Evolutionary conservation across 257 asterid genomes (phyloP).

Genomic region (Salvia splendens): DNA sequence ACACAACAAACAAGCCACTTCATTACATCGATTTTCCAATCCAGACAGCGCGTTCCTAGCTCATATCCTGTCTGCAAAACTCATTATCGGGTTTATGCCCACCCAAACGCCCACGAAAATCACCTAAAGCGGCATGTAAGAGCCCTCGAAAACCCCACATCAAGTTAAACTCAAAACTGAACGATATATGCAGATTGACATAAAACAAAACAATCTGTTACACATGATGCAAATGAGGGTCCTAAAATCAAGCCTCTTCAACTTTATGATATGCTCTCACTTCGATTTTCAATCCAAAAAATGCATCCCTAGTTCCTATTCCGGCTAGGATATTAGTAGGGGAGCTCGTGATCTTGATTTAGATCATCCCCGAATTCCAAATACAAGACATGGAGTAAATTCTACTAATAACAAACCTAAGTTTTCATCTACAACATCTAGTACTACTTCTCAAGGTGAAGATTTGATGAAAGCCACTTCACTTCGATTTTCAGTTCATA

Average conservation of each 20-base stretch:
- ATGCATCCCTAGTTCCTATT: background rate
- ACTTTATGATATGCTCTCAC: slow-evolving; percentile 1
- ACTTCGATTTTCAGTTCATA: background rate
- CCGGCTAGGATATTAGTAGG: background rate
- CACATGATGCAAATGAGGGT: background rate
- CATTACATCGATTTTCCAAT: background rate
- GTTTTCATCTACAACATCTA: background rate
- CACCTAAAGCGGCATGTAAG: background rate
- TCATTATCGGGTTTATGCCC: background rate
- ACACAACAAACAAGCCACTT: slow-evolving; percentile 45
- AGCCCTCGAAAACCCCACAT: slow-evolving; percentile 41
- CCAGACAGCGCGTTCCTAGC: background rate
- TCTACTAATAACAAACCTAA: background rate
- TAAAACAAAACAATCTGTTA: background rate
- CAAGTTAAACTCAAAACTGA: background rate
- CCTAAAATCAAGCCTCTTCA: background rate
- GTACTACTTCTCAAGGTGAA: background rate
- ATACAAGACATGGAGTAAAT: background rate
- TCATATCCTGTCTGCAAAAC: background rate
- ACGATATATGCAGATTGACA: background rate
- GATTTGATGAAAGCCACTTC: slow-evolving; percentile 17
- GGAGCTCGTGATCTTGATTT: background rate
- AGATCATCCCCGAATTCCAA: background rate
- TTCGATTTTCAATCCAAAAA: background rate
- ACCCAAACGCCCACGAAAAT: background rate